phyloP scores from a whole-genome alignment of 106 monocot genomes.

The Amphibolis antarctica region DNA sequence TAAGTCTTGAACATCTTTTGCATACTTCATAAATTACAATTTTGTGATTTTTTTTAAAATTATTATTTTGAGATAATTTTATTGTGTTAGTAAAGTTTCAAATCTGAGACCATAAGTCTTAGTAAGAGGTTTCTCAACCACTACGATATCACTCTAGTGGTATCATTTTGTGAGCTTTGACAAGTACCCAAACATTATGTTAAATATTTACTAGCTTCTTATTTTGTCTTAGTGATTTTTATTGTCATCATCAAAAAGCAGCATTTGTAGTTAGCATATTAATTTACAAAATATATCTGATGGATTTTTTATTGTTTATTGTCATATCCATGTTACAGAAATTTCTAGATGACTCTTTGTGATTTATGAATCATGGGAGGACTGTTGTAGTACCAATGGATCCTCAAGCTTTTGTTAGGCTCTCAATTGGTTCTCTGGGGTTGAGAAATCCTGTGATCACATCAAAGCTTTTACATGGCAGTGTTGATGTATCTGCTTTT shows the following conservation, averaged over 20 bases:
- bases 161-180: no score
- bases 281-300: background rate
- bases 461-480: slow-evolving; percentile 11
- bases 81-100: no score
- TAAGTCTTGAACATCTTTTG: no score
- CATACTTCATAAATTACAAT: no score
- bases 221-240: no score
- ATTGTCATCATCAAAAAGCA: background rate
- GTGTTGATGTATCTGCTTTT: slow-evolving; percentile 5
- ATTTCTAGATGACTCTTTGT: background rate
- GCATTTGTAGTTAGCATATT: background rate
- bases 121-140: no score
- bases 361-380: slow-evolving; percentile 11
- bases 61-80: no score
- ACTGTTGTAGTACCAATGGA: slow-evolving; percentile 49
- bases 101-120: no score
- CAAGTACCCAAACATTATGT: no score
- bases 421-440: slow-evolving; percentile 74
- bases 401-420: slow-evolving; percentile 61
- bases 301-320: background rate
- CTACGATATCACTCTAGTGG: no score
- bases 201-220: no score
- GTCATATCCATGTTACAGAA: background rate
- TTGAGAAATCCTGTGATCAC: slow-evolving; percentile 31
- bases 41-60: no score